A percentile compares a stretch with the other conserved stretches of the same genome.
phyloP scores from a whole-genome alignment of 768 basidiomycete genomes.

The Suillus occidentalis region DNA sequence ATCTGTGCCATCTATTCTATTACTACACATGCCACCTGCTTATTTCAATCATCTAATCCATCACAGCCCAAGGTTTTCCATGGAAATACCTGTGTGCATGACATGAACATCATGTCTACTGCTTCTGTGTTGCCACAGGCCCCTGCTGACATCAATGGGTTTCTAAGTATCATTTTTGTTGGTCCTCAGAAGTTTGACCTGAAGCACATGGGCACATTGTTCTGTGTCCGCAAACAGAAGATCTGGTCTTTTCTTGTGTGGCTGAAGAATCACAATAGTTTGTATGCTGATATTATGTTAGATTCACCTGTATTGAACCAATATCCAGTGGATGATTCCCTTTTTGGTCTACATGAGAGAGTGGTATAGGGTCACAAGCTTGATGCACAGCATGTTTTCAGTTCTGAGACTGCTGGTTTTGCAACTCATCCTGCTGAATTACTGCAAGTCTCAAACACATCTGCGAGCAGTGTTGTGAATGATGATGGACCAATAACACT shows the following conservation, averaged over 20 bases:
- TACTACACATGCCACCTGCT: constrained; percentile 28
- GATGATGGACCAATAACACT: too few relatives aligned
- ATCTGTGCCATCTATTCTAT: constrained; percentile 26
- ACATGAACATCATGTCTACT: constrained; percentile 32
- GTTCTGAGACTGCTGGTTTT: too few relatives aligned
- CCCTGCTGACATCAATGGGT: constrained; percentile 26
- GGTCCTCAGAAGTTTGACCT: constrained; percentile 18
- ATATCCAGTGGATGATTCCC: too few relatives aligned
- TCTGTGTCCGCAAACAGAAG: background rate
- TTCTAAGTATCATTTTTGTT: constrained; percentile 31
- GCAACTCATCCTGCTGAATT: too few relatives aligned
- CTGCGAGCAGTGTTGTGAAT: too few relatives aligned
- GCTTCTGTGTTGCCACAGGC: constrained; percentile 26
- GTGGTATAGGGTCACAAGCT: too few relatives aligned
- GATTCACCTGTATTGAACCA: too few relatives aligned
- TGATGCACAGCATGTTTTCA: too few relatives aligned
- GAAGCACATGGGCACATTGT: background rate
- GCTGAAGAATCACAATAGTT: background rate
- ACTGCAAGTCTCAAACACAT: too few relatives aligned
- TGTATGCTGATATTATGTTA: too few relatives aligned
- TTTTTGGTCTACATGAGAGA: background rate
- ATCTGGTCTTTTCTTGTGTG: constrained; percentile 10
- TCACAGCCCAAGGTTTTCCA: constrained; percentile 25
- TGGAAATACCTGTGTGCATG: constrained; percentile 37
- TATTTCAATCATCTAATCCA: constrained; percentile 27